Evolutionary conservation across 2,329 filamentous ascomycete genomes (phyloP).

Genomic region (Neonectria coccinea): DNA sequence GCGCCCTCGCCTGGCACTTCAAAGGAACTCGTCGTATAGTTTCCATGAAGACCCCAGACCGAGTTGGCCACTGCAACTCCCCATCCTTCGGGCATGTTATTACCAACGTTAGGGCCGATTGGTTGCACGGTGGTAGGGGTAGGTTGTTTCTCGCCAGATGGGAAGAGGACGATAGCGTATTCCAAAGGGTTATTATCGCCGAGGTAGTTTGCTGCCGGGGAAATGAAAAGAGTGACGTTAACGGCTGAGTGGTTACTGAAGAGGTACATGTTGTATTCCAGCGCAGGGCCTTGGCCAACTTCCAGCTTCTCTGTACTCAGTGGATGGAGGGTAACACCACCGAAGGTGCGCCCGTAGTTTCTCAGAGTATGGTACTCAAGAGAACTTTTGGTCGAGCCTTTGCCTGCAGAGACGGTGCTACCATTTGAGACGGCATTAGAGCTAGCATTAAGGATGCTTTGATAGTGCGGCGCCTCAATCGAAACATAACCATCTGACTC

Average conservation of each 20-base stretch:
- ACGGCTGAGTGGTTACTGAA: slow-evolving; percentile 63
- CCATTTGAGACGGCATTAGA: not conserved
- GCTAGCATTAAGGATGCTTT: slow-evolving; percentile 52
- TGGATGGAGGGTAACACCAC: slow-evolving; percentile 68
- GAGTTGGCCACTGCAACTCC: slow-evolving; percentile 53
- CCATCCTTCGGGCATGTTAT: not conserved
- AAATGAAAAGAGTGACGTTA: slow-evolving; percentile 62
- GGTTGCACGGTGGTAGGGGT: not conserved
- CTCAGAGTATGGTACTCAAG: slow-evolving; percentile 62
- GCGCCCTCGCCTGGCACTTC: slow-evolving; percentile 55
- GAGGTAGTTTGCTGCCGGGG: slow-evolving; percentile 65
- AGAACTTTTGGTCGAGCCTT: slow-evolving; percentile 52
- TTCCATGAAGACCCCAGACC: slow-evolving; percentile 58
- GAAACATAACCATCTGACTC: slow-evolving; percentile 70
- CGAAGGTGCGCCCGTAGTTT: slow-evolving; percentile 68
- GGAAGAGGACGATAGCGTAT: not conserved
- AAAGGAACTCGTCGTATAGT: slow-evolving; percentile 60
- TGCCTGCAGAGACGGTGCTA: not conserved
- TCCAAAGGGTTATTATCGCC: slow-evolving; percentile 60
- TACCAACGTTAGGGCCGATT: not conserved
- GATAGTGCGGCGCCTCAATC: slow-evolving; percentile 66
- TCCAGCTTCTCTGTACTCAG: slow-evolving; percentile 62
- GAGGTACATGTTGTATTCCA: slow-evolving; percentile 72
- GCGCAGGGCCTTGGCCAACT: slow-evolving; percentile 61
- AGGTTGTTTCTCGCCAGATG: not conserved